Evolutionary conservation across 352 stramenopile species (phyloP).

Genomic region (Bremia lactucae): DNA sequence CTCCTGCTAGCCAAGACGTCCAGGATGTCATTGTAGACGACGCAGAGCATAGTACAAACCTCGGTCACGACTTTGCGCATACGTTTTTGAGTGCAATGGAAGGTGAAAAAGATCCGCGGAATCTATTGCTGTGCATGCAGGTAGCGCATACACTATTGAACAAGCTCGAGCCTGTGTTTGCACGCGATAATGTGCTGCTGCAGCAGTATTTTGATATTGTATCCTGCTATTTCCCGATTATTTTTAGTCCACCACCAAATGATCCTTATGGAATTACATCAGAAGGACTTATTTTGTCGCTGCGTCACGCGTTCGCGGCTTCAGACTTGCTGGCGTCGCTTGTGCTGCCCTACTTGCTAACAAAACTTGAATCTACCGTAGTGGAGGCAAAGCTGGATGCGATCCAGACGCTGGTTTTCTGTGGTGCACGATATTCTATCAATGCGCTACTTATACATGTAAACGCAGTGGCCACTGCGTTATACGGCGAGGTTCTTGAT

Average conservation of each 20-base stretch:
- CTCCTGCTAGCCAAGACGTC: slow-evolving; percentile 10
- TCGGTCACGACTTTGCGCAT: slow-evolving; percentile 49
- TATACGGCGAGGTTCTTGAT: slow-evolving; percentile 80
- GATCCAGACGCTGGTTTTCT: slow-evolving; percentile 77
- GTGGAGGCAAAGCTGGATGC: slow-evolving; percentile 74
- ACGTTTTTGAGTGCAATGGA: slow-evolving; percentile 79
- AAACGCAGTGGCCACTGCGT: slow-evolving; percentile 39
- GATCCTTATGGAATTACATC: slow-evolving; percentile 87
- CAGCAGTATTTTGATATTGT: slow-evolving; percentile 86
- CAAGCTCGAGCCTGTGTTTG: slow-evolving; percentile 53
- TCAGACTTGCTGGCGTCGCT: slow-evolving; percentile 70
- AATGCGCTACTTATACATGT: slow-evolving; percentile 73
- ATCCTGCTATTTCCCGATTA: slow-evolving; percentile 89
- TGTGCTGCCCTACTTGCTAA: slow-evolving; percentile 79
- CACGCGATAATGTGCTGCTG: slow-evolving; percentile 46
- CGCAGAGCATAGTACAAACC: slow-evolving; percentile 18
- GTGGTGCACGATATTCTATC: slow-evolving; percentile 65
- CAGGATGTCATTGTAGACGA: slow-evolving; percentile 15
- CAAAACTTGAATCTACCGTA: slow-evolving; percentile 74
- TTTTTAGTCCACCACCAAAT: slow-evolving; percentile 85
- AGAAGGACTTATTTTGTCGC: slow-evolving; percentile 68
- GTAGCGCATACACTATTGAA: slow-evolving; percentile 50
- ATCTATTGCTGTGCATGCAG: slow-evolving; percentile 69
- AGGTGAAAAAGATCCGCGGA: slow-evolving; percentile 86
- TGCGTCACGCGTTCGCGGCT: slow-evolving; percentile 69